A percentile compares a stretch with the other conserved stretches of the same genome.
Evolutionary conservation across 306 rosid species (phyloP).

Genomic region (Prunus mume): DNA sequence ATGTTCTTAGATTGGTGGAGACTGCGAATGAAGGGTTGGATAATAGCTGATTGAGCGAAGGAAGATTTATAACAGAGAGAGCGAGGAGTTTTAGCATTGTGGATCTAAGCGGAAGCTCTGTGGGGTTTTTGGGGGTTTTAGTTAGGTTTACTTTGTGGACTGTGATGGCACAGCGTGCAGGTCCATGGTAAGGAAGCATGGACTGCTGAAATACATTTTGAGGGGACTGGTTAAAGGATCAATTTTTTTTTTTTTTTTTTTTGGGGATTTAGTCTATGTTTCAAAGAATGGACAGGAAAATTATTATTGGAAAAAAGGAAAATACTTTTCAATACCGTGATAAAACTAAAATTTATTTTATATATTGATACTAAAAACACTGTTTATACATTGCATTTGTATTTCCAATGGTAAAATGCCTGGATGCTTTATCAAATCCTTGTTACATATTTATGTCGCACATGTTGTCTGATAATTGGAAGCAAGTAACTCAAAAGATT

Average conservation of each 20-base stretch:
- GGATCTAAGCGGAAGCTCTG: background rate
- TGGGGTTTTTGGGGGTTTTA: constrained; percentile 14
- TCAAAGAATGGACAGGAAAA: too few relatives aligned
- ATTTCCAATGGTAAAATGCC: too few relatives aligned
- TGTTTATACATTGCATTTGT: too few relatives aligned
- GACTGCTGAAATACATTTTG: background rate
- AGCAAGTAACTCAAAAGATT: too few relatives aligned
- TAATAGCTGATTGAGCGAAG: background rate
- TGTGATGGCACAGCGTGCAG: background rate
- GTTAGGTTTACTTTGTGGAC: constrained; percentile 10
- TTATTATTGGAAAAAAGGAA: background rate
- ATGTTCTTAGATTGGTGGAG: background rate
- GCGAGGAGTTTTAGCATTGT: background rate
- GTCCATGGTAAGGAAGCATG: constrained; percentile 21
- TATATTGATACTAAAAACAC: too few relatives aligned
- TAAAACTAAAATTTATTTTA: too few relatives aligned
- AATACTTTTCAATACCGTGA: too few relatives aligned
- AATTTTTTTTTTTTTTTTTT: background rate
- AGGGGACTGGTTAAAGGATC: background rate
- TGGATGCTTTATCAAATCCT: too few relatives aligned
- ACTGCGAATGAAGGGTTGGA: background rate
- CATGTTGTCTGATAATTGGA: too few relatives aligned
- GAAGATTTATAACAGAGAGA: background rate
- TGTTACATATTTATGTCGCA: too few relatives aligned
- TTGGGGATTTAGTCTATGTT: background rate